phyloP scores from a whole-genome alignment of 176 grass and related monocot species.

The Oryza meyeriana region DNA sequence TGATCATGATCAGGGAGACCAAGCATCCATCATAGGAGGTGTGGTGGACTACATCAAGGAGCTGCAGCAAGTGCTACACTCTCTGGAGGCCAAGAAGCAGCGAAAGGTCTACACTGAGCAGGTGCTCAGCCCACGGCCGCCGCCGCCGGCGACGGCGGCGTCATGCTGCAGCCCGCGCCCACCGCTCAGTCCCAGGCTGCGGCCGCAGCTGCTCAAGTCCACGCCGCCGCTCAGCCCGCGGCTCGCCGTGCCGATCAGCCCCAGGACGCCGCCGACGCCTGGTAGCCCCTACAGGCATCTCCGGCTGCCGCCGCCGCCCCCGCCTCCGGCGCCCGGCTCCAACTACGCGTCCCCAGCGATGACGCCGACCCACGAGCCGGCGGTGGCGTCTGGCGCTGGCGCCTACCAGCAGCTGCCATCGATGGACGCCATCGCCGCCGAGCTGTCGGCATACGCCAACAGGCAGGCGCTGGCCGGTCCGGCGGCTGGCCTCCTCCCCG shows the following conservation, averaged over 20 bases:
- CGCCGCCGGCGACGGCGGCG: not conserved
- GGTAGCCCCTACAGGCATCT: slow-evolving; percentile 64
- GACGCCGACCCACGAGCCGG: slow-evolving; percentile 14
- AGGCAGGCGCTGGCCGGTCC: not conserved
- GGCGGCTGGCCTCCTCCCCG: slow-evolving; percentile 24
- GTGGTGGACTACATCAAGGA: slow-evolving; percentile 98
- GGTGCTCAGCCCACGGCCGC: slow-evolving; percentile 49
- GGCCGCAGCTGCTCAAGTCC: slow-evolving; percentile 30
- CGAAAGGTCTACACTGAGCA: slow-evolving; percentile 71
- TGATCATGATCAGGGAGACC: slow-evolving; percentile 82
- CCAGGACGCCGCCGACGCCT: slow-evolving; percentile 69
- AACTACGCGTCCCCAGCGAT: slow-evolving; percentile 33
- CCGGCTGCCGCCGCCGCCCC: slow-evolving; percentile 12
- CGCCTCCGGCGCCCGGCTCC: not conserved
- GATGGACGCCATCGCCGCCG: slow-evolving; percentile 26
- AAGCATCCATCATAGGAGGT: slow-evolving; percentile 92
- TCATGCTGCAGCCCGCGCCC: slow-evolving; percentile 36
- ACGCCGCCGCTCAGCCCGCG: slow-evolving; percentile 49
- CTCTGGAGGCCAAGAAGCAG: slow-evolving; percentile 87
- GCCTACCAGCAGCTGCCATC: slow-evolving; percentile 23
- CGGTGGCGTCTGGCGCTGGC: not conserved
- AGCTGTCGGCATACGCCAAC: slow-evolving; percentile 44
- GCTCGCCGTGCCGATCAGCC: slow-evolving; percentile 59
- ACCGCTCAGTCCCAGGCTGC: slow-evolving; percentile 37
- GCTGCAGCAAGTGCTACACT: slow-evolving; percentile 72